These are phyloP conservation scores for Diplodia scrobiculata DNA, from an alignment of 2,329 filamentous ascomycete genomes.

Conservation along the genomic window DNA sequence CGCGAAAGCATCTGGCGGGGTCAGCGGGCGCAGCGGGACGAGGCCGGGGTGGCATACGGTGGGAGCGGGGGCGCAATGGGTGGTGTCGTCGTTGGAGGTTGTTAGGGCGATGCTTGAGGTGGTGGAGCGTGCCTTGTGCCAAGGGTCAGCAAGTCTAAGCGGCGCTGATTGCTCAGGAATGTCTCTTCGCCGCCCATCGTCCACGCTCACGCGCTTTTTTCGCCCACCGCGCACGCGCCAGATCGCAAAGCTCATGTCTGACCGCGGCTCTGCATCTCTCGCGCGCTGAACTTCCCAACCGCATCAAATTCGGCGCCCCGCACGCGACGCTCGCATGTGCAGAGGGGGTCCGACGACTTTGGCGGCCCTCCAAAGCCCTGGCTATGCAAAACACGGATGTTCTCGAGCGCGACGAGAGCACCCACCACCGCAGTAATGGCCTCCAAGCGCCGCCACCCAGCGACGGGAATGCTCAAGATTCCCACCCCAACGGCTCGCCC, in stretches of 20 bases:
- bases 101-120: background rate
- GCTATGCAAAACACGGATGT: conserved; percentile 30
- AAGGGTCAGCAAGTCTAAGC: conserved; percentile 1
- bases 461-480: background rate
- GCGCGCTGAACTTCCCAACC: conserved; percentile 33
- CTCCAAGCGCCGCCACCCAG: conserved; percentile 8
- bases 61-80: conserved; percentile 24
- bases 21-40: background rate
- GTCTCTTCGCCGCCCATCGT: conserved; percentile 22
- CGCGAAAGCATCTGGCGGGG: conserved; percentile 47
- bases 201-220: conserved; percentile 28
- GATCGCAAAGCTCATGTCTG: conserved; percentile 38
- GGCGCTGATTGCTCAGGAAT: conserved; percentile 15
- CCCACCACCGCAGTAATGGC: conserved; percentile 36
- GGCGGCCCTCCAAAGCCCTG: conserved; percentile 28
- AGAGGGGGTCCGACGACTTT: conserved; percentile 36
- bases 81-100: background rate
- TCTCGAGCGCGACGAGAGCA: conserved; percentile 38
- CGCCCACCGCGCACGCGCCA: conserved; percentile 37
- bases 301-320: conserved; percentile 31
- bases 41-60: background rate
- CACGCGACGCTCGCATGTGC: conserved; percentile 28
- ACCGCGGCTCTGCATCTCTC: conserved; percentile 37
- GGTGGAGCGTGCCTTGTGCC: conserved; percentile 21
- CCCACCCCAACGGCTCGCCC: background rate